Base-by-base conservation (phyloP, 2,329 filamentous ascomycete genomes). In the Drechslera avenae region DNA sequence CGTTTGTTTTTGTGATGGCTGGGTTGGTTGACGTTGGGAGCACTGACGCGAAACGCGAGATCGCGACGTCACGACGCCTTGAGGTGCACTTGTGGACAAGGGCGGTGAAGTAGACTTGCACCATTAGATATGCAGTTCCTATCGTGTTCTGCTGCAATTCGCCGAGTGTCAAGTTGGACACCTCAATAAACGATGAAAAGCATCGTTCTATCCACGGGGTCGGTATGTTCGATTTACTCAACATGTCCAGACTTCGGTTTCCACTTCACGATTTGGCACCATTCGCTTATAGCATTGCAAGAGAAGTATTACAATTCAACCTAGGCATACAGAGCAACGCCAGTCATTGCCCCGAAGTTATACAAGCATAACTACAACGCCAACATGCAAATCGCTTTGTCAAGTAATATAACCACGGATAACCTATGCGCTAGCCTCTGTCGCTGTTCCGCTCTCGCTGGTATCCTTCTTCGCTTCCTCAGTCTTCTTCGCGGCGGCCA, bases 401-500 rank as follows among this genome's bases (percentile, higher is more conserved):
- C 19, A 48, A 33, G 36, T 21, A 9, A 40, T 23, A 14, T 33
- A 33, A 18, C 18, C 3, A 18, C 23, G 19, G n/a, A 10, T 17
- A 14, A 44, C 17, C 46, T 67, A 69, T 2, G 68, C 21, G 43
- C 56, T 63, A 10, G 67, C 70, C 35, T 75, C 71, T 4, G 56
- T 63, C 7, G 59, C 69, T 4, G 72, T 73, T 5, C 71, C 72
- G 46, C 71, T 75, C 57, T 69, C 71, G 33, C 64, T 69, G 2
- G 71, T 71, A 36, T 77, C 75, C 59, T 77, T 76, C 63, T 76
- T 77, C 4, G 73, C 70, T 37, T 71, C 70, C 46, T 80, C 76
- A 18, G 71, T 76, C 46, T 71, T 76, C 71, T 77, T 76, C 57
- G 76, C 76, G 28, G 77, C 77, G 0, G 79, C 79, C 71, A 82